A percentile compares a stretch with the other conserved stretches of the same genome.
Conservation (phyloP, 768 basidiomycete genomes). For the Boletales sp. region DNA sequence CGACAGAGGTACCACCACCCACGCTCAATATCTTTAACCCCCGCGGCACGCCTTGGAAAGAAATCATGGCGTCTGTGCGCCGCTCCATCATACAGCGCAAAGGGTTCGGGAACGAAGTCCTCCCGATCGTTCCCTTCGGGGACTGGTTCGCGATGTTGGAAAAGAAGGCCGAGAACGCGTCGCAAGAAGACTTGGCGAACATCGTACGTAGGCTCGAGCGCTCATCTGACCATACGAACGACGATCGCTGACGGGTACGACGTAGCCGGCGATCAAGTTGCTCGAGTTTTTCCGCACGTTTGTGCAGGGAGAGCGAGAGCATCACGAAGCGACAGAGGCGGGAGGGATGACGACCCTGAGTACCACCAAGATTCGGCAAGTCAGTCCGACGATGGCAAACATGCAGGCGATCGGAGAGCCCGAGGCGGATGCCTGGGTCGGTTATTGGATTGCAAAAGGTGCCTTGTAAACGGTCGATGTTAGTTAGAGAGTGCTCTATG, state of each 20-base stretch:
- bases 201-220: slow-evolving; percentile 25
- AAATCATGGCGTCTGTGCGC: slow-evolving; percentile 26
- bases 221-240: background rate
- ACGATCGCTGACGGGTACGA: background rate
- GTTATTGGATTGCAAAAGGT: slow-evolving; percentile 23
- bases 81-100: slow-evolving; percentile 13
- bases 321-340: slow-evolving; percentile 9
- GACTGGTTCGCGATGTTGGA: slow-evolving; percentile 35
- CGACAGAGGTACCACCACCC: slow-evolving; percentile 11
- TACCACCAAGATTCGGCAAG: slow-evolving; percentile 7
- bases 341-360: slow-evolving; percentile 20
- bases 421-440: slow-evolving; percentile 24
- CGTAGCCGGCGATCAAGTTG: slow-evolving; percentile 34
- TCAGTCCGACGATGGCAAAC: slow-evolving; percentile 22
- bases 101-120: background rate
- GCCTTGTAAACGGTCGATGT: background rate
- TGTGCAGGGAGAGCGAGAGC: slow-evolving; percentile 14
- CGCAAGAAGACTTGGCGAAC: slow-evolving; percentile 24
- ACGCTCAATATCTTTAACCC: slow-evolving; percentile 41
- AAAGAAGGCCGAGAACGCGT: slow-evolving; percentile 13
- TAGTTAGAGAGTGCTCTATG: too few species aligned
- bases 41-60: slow-evolving; percentile 29
- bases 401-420: slow-evolving; percentile 23
- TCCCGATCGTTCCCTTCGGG: slow-evolving; percentile 31
- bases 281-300: slow-evolving; percentile 31